A percentile compares a stretch with the other conserved stretches of the same genome.
Conservation (phyloP, 129 eudicot genomes). For the Sambucus nigra region DNA sequence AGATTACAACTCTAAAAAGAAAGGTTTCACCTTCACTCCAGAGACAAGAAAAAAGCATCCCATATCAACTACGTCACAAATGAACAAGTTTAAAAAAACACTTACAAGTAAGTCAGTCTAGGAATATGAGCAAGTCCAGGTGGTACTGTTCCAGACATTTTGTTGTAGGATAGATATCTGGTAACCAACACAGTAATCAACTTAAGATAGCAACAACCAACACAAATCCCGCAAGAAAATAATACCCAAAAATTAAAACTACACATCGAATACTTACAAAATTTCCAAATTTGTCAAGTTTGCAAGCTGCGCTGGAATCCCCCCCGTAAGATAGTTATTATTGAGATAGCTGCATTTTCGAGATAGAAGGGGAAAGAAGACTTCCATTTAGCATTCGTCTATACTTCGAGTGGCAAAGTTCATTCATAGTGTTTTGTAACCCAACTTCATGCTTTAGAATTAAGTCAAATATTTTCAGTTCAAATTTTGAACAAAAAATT, state of each 20-base stretch:
- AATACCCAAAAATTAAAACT: not conserved
- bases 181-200: conserved; percentile 9
- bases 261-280: conserved; percentile 47
- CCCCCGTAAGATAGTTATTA: conserved; percentile 83
- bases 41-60: not conserved
- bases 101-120: conserved; percentile 83
- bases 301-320: conserved; percentile 88
- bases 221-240: not conserved
- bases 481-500: too few species aligned
- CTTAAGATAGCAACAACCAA: conserved; percentile 3
- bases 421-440: too few species aligned
- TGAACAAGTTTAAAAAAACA: too few species aligned
- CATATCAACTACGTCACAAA: too few species aligned
- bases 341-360: conserved; percentile 53
- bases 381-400: not conserved
- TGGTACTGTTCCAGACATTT: conserved; percentile 92
- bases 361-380: conserved; percentile 8
- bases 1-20: too few species aligned
- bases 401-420: conserved; percentile 8
- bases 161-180: conserved; percentile 89
- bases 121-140: conserved; percentile 79
- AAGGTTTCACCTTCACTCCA: too few species aligned
- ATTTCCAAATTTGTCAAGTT: conserved; percentile 90
- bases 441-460: too few species aligned
- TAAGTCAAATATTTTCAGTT: too few species aligned